Percentiles rank a stretch among this genome's conserved stretches.
Conservation (phyloP, 2,329 filamentous ascomycete genomes). For the Colletotrichum tropicale region DNA sequence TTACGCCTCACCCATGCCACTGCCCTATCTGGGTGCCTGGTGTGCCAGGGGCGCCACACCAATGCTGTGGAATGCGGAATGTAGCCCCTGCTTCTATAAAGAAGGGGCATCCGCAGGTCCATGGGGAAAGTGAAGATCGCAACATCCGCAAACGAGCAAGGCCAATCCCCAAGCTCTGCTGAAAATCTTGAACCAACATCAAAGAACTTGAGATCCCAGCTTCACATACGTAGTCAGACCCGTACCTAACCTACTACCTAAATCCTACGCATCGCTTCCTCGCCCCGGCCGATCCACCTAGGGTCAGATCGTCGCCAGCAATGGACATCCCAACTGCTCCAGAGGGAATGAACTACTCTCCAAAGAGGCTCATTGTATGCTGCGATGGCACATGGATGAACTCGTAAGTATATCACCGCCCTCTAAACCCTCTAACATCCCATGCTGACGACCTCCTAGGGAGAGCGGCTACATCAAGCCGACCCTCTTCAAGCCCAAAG, state of each 20-base stretch:
- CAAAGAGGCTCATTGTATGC: slow-evolving; percentile 55
- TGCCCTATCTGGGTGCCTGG: neutral
- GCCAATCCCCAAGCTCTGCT: neutral
- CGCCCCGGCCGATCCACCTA: neutral
- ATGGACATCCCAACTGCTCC: neutral
- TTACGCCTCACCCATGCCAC: neutral
- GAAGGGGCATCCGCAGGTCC: neutral
- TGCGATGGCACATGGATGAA: slow-evolving; percentile 62
- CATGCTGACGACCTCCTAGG: slow-evolving; percentile 20
- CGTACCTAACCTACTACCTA: neutral
- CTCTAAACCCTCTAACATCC: no score
- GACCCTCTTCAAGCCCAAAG: slow-evolving; percentile 36
- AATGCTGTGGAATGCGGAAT: neutral
- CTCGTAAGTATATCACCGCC: slow-evolving; percentile 27
- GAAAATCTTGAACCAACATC: neutral
- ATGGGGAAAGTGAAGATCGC: neutral
- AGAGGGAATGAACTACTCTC: neutral
- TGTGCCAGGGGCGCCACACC: neutral
- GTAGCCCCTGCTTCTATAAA: slow-evolving; percentile 6
- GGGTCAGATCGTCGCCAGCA: neutral
- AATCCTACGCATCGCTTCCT: neutral
- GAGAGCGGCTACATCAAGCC: slow-evolving; percentile 52
- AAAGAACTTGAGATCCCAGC: neutral
- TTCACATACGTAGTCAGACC: neutral
- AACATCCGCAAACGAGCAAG: neutral